These are phyloP conservation scores for Calendula officinalis DNA, from an alignment of 129 eudicot genomes.

Conservation along the genomic window DNA sequence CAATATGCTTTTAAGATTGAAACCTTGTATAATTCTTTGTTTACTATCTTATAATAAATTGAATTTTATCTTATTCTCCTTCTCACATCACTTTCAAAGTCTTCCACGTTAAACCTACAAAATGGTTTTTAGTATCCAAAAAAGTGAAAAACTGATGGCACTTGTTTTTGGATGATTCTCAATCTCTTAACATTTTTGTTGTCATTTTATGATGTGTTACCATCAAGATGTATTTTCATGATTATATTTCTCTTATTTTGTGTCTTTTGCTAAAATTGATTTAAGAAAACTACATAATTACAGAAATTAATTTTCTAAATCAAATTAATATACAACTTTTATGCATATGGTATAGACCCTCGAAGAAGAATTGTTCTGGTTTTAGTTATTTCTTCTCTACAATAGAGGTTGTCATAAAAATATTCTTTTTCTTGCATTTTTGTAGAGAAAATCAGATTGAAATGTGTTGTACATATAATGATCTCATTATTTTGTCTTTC, in stretches of 20 bases:
- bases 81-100: slow-evolving; percentile 63
- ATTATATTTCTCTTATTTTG: slow-evolving; percentile 19
- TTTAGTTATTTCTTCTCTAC: slow-evolving; percentile 14
- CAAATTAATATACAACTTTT: slow-evolving; percentile 17
- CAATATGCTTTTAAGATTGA: slow-evolving; percentile 10
- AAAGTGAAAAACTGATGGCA: slow-evolving; percentile 68
- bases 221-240: slow-evolving; percentile 43
- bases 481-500: slow-evolving; percentile 33
- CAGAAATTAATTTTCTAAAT: slow-evolving; percentile 17
- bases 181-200: slow-evolving; percentile 36
- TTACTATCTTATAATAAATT: background rate
- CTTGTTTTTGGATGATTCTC: slow-evolving; percentile 70
- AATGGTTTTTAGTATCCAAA: slow-evolving; percentile 43
- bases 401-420: slow-evolving; percentile 18
- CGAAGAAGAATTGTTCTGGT: background rate
- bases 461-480: slow-evolving; percentile 29
- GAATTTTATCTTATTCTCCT: slow-evolving; percentile 34
- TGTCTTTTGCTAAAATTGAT: background rate
- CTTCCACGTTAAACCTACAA: slow-evolving; percentile 72
- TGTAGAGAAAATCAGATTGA: slow-evolving; percentile 39
- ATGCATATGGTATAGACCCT: slow-evolving; percentile 7
- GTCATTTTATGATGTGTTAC: slow-evolving; percentile 55
- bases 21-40: slow-evolving; percentile 1
- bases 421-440: slow-evolving; percentile 38
- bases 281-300: slow-evolving; percentile 6